Conservation (phyloP, 257 asterid genomes). For the Salvia miltiorrhiza region DNA sequence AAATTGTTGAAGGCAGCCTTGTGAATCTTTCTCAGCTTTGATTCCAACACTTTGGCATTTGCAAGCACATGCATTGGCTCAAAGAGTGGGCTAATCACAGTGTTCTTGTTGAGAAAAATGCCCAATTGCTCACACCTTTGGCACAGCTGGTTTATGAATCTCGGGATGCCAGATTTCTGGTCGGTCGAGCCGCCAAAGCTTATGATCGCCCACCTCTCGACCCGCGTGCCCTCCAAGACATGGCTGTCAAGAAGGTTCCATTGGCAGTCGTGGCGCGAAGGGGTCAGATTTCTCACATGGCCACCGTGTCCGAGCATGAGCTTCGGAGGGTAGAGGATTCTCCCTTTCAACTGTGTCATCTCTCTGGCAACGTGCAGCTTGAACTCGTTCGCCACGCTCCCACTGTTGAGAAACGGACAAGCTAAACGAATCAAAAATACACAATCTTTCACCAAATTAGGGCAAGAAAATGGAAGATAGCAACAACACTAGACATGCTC, state of each 20-base stretch:
- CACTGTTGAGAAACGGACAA: slow-evolving; percentile 40
- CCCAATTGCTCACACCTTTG: slow-evolving; percentile 82
- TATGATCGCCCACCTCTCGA: slow-evolving; percentile 78
- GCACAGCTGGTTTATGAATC: slow-evolving; percentile 71
- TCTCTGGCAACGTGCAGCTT: slow-evolving; percentile 64
- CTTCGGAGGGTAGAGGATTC: slow-evolving; percentile 92
- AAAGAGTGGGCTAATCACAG: slow-evolving; percentile 56
- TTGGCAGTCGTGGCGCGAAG: slow-evolving; percentile 79
- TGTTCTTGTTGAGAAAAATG: slow-evolving; percentile 55
- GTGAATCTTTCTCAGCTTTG: slow-evolving; percentile 65
- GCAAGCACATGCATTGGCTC: slow-evolving; percentile 86
- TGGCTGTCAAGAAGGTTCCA: slow-evolving; percentile 95
- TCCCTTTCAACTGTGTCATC: slow-evolving; percentile 75
- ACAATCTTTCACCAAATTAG: background rate
- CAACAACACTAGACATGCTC: too few species aligned
- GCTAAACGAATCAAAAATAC: background rate
- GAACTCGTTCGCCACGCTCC: slow-evolving; percentile 64
- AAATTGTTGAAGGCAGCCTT: slow-evolving; percentile 55
- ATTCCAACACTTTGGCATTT: slow-evolving; percentile 63
- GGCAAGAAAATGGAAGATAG: background rate
- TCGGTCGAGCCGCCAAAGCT: slow-evolving; percentile 82
- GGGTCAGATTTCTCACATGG: slow-evolving; percentile 63
- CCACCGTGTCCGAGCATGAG: slow-evolving; percentile 91
- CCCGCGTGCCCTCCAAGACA: slow-evolving; percentile 74
- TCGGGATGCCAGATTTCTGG: slow-evolving; percentile 56